Evolutionary conservation across 192 early-diverging fungal species (phyloP), one percentile per base, ranked within the genome.

Genomic region (Coemansia sp.): DNA sequence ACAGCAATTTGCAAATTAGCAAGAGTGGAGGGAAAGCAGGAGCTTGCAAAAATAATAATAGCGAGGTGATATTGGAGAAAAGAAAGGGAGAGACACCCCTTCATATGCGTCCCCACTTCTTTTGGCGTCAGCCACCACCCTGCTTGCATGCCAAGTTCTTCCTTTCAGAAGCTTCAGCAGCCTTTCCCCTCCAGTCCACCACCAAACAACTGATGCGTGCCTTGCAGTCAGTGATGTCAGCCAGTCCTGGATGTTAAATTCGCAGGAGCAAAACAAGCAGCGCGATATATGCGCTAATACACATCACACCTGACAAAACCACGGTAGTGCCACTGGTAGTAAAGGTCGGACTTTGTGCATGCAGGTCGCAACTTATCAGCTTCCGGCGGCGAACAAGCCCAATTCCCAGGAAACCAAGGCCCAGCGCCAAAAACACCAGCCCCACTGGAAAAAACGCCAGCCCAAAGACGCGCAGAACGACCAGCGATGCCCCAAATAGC

Each of bases 351-450:
- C 44, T 62, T 3, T 74, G 72, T 0, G 78, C 72, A 61, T 74
- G 68, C 18, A 56, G 51, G 38, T 71, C 72, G 30, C 64, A 49
- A 58, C 55, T 64, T 34, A 74, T 58, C 18, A 69, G 62, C 62
- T 62, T 62, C 24, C 58, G 59, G 22, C 78, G 31, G 24, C 78
- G 72, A 19, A 65, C 60, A 49, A 81, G 65, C 49, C 78, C 78
- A 48, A 74, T 81, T 22, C 57, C 78, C 68, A 81, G 41, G 47
- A 81, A 74, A 10, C 71, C 72, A 44, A 74, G 62, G 16, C 65
- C 78, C 49, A 81, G 65, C 28, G 49, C 78, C 34, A 81, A 62
- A 64, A 81, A 81, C 62, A 81, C 78, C 53, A 81, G 51, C 8
- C 78, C 78, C 9, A 81, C 66, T 1, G 71, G 78, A 58, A 74